Conservation (phyloP, 2,329 filamentous ascomycete species). For the Phoma sp. region DNA sequence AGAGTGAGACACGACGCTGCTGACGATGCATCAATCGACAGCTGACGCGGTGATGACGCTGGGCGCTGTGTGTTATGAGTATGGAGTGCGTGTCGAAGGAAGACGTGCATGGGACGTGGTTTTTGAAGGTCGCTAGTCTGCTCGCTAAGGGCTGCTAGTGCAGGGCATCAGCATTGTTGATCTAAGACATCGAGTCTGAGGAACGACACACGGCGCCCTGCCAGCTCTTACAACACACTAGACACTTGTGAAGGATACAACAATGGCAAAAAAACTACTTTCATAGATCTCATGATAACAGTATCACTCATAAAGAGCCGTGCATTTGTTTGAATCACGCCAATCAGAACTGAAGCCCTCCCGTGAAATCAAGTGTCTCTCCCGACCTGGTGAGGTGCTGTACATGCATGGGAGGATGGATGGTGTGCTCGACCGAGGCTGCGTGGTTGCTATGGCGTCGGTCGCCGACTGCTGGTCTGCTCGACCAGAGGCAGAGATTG, state of each 20-base stretch:
- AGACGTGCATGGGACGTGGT: not conserved
- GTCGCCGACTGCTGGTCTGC: not conserved
- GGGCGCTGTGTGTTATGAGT: not conserved
- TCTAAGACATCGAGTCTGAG: not conserved
- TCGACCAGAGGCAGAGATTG: conserved; percentile 15
- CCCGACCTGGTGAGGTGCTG: no score
- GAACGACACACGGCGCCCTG: not conserved
- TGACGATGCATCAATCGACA: conserved; percentile 11
- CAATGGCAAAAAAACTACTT: no score
- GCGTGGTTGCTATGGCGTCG: conserved; percentile 9
- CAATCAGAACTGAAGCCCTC: no score
- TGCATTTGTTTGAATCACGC: no score
- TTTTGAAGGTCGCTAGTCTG: not conserved
- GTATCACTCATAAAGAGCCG: no score
- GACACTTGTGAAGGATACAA: no score
- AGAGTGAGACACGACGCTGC: conserved; percentile 3
- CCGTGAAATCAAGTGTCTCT: no score
- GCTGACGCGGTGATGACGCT: conserved; percentile 1
- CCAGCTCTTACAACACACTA: no score
- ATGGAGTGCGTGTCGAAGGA: not conserved
- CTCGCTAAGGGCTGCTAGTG: not conserved
- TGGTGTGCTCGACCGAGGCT: not conserved
- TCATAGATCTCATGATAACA: no score
- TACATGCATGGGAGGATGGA: not conserved
- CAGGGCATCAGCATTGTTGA: no score